phyloP scores from a whole-genome alignment of 2,329 filamentous ascomycete species.

The Pyrenophora graminea region DNA sequence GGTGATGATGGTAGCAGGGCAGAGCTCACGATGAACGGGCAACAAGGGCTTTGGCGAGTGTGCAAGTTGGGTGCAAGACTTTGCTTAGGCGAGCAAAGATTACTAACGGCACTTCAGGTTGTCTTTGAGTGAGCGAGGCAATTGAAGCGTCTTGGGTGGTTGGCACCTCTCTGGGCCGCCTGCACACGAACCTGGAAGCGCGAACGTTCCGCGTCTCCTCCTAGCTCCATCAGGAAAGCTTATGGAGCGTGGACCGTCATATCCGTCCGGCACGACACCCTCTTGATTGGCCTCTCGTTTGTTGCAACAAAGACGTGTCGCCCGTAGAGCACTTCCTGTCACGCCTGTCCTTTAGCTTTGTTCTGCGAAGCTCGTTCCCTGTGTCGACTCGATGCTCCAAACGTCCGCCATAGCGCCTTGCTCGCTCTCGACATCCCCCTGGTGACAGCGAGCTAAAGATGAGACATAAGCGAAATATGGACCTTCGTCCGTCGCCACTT shows the following conservation, averaged over 20 bases:
- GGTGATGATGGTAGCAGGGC: conserved; percentile 5
- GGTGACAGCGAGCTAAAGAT: conserved; percentile 7
- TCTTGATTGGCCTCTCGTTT: conserved; percentile 1
- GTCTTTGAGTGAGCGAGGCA: conserved; percentile 15
- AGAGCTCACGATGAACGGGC: conserved; percentile 3
- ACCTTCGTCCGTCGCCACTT: conserved; percentile 9
- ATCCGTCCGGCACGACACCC: conserved; percentile 7
- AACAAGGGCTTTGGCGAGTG: background rate
- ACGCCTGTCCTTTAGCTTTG: background rate
- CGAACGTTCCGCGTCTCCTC: conserved; percentile 26
- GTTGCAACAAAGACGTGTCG: conserved; percentile 6
- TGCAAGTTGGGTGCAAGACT: conserved; percentile 1
- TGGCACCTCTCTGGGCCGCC: conserved; percentile 16
- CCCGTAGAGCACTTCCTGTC: background rate
- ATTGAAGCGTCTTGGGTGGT: conserved; percentile 22
- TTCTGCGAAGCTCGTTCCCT: background rate
- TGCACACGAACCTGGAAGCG: conserved; percentile 18
- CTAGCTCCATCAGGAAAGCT: conserved; percentile 24
- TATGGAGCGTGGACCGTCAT: conserved; percentile 15
- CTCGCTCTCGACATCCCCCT: conserved; percentile 5
- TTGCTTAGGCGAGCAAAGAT: conserved; percentile 7
- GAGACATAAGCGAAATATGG: conserved; percentile 15
- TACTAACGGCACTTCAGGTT: conserved; percentile 6
- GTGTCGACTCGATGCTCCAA: background rate
- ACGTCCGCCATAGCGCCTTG: background rate